A percentile compares a stretch with the other conserved stretches of the same genome.
Conservation (phyloP, 225 moss, liverwort and hornwort species). For the Lunularia cruciata region DNA sequence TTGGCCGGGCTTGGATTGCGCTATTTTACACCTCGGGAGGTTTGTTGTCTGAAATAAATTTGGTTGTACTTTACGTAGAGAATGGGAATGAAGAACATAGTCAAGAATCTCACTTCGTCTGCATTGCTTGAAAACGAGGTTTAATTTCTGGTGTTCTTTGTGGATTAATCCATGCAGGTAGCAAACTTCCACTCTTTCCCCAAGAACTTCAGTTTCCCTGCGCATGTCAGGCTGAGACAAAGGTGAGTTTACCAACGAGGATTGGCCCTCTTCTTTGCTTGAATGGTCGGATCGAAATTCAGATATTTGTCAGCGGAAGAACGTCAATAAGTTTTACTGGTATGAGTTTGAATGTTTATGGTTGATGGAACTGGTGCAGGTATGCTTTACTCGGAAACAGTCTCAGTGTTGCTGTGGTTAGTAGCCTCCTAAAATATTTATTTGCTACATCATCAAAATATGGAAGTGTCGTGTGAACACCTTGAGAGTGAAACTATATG, state of each 20-base stretch:
- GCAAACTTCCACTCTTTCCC: constrained; percentile 64
- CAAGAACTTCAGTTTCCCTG: constrained; percentile 40
- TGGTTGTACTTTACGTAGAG: neutral
- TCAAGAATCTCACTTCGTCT: too few relatives aligned
- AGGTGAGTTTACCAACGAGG: constrained; percentile 24
- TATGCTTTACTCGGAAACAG: constrained; percentile 98
- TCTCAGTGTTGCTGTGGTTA: constrained; percentile 86
- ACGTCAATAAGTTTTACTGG: neutral
- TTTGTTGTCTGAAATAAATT: constrained; percentile 5
- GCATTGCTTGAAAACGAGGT: too few relatives aligned
- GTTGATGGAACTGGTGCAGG: constrained; percentile 40
- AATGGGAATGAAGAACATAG: neutral
- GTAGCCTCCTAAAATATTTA: constrained; percentile 57
- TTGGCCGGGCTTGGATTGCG: constrained; percentile 65
- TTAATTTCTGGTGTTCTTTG: neutral
- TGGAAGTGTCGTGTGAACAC: neutral
- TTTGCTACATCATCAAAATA: constrained; percentile 24
- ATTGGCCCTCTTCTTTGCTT: neutral
- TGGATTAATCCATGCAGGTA: constrained; percentile 28
- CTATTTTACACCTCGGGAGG: constrained; percentile 96
- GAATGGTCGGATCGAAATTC: neutral
- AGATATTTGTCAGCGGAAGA: neutral
- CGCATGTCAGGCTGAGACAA: constrained; percentile 51
- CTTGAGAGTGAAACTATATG: neutral
- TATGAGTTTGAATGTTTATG: neutral